Evolutionary conservation across 2,329 filamentous ascomycete genomes (phyloP), one percentile per base, ranked within the genome.

Genomic region (Fusarium zealandicum): DNA sequence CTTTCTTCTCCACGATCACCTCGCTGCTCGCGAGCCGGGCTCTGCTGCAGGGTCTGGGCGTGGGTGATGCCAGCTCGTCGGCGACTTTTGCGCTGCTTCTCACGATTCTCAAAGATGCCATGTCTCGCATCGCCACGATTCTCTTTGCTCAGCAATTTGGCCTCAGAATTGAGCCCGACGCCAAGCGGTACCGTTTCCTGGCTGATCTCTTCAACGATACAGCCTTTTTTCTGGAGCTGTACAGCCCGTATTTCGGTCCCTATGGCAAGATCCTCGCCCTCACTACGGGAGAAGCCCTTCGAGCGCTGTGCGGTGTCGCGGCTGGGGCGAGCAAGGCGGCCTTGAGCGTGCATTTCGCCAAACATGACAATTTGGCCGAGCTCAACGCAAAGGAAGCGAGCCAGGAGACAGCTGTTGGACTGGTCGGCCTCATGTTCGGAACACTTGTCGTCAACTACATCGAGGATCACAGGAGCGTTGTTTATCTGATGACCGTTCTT

Each of bases 341-440:
- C 57, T 76, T 99, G 64, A 95, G 90, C 70, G 90, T 91, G 10
- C 95, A 99, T 75, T 98, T 99, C 78, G 92, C 93, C 8, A 85
- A 81, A 63, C 86, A 87, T 70, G 90, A 92, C 31, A 98, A 97
- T 72, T 76, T 98, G 37, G 93, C 91, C 2, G 93, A 98, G 73
- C 80, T 99, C 51, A 98, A 97, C 75, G 93, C 93, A 51, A 87
- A 96, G 82, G 93, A 98, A 71, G 92, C 92, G 11, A 96, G 90
- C 62, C 95, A 98, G 76, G 95, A 98, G 75, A 98, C 93, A 0
- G 86, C 96, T 16, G 90, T 99, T 51, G 93, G 91, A 2, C 80
- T 98, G 20, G 58, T 96, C 28, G 95, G 95, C 2, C 92, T 98
- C 84, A 80, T 96, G 44, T 85, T 83, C 12, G 95, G 95, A 1